Conservation (phyloP, 148 eudicot species). For the Amaranthus cruentus region DNA sequence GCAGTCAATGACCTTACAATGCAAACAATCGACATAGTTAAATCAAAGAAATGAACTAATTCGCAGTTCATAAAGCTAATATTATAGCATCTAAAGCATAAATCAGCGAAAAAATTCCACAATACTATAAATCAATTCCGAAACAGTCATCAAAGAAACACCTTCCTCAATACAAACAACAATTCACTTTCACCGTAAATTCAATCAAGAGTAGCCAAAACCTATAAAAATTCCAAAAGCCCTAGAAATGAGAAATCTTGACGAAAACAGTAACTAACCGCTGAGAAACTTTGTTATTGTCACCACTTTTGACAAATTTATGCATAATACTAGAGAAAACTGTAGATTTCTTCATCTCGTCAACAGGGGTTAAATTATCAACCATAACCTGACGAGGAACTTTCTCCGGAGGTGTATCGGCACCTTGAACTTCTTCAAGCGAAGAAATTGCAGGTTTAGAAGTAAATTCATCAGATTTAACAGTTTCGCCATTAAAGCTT, state of each 20-base stretch:
- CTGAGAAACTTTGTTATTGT: constrained; percentile 14
- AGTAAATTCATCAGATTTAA: constrained; percentile 8
- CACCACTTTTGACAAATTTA: constrained; percentile 56
- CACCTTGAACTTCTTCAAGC: constrained; percentile 44
- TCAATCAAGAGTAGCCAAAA: not conserved
- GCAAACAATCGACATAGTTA: no score
- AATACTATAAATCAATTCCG: no score
- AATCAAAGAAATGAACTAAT: no score
- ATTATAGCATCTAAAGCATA: not conserved
- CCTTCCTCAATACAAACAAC: not conserved
- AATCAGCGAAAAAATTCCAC: not conserved
- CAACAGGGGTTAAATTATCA: constrained; percentile 32
- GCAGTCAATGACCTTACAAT: no score
- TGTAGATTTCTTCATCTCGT: constrained; percentile 30
- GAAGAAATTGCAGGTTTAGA: constrained; percentile 10
- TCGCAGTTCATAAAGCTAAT: not conserved
- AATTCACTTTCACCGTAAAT: not conserved
- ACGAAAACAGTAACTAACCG: constrained; percentile 27
- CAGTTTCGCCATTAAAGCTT: constrained; percentile 3
- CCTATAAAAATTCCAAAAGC: not conserved
- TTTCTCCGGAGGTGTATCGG: constrained; percentile 94
- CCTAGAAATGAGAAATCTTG: constrained; percentile 13
- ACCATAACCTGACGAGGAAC: constrained; percentile 47
- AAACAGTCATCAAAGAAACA: no score
- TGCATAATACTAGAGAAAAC: constrained; percentile 65